A percentile compares a stretch with the other conserved stretches of the same genome.
Evolutionary conservation across 106 monocot species (phyloP).

Genomic region (Dendrobium chrysotoxum): DNA sequence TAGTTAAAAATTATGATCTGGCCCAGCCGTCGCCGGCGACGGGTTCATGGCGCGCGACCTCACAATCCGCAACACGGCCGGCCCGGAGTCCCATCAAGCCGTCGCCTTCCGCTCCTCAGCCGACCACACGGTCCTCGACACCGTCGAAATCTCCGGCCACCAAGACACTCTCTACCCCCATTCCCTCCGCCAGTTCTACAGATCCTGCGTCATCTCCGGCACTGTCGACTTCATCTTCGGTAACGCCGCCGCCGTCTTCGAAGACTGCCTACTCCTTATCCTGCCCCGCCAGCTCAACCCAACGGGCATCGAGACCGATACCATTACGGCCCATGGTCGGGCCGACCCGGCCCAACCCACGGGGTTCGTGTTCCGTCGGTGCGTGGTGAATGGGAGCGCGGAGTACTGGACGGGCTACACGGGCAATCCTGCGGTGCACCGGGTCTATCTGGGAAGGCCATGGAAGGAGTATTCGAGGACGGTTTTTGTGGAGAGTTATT

Average conservation of each 20-base stretch:
- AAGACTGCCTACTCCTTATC: constrained; percentile 26
- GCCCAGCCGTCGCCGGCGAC: constrained; percentile 48
- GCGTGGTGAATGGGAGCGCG: constrained; percentile 6
- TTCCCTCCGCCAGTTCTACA: constrained; percentile 66
- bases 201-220: constrained; percentile 48
- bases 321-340: constrained; percentile 19
- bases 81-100: constrained; percentile 63
- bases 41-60: constrained; percentile 64
- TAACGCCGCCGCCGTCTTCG: constrained; percentile 61
- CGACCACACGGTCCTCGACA: constrained; percentile 52
- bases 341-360: constrained; percentile 26
- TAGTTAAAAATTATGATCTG: too few relatives aligned
- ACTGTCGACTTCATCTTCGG: constrained; percentile 89
- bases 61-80: constrained; percentile 75
- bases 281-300: constrained; percentile 34
- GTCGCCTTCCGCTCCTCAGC: constrained; percentile 62
- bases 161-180: constrained; percentile 77
- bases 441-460: constrained; percentile 15
- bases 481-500: constrained; percentile 8
- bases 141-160: constrained; percentile 61
- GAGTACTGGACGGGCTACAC: constrained; percentile 10
- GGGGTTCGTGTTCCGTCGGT: constrained; percentile 16
- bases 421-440: constrained; percentile 4
- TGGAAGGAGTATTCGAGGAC: constrained; percentile 28
- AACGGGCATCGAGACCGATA: constrained; percentile 37